Conservation (phyloP, 805 yeast genomes). For the Candida krabiensis region DNA sequence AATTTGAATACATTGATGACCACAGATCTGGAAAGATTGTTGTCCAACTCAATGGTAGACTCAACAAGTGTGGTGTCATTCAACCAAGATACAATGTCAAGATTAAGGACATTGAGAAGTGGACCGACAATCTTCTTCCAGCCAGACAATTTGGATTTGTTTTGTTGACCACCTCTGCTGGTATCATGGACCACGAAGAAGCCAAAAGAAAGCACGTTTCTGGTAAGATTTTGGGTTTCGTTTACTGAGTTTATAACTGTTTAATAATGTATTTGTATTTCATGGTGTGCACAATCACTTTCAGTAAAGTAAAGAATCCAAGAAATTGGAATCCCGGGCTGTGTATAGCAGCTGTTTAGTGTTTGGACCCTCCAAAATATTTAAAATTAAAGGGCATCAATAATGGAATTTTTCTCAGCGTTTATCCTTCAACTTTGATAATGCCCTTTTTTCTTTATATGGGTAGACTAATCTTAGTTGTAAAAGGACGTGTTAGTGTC, state of each 20-base stretch:
- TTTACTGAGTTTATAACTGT: conserved; percentile 67
- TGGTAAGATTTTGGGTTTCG: conserved; percentile 98
- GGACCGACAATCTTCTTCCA: conserved; percentile 98
- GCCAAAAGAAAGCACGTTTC: conserved; percentile 99
- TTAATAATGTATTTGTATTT: no score
- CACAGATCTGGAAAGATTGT: conserved; percentile 99
- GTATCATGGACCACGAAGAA: conserved; percentile 99
- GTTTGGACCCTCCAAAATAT: no score
- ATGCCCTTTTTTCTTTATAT: no score
- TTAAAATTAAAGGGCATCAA: no score
- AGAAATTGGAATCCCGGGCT: no score
- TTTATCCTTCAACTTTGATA: no score
- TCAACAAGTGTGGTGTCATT: conserved; percentile 98
- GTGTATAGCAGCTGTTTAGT: no score
- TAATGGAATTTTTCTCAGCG: no score
- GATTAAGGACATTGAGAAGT: conserved; percentile 93
- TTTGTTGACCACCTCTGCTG: conserved; percentile 98
- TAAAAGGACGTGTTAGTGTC: no score
- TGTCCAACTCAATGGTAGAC: conserved; percentile 95
- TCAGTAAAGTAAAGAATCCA: no score
- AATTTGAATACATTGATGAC: conserved; percentile 97
- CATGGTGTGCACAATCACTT: no score
- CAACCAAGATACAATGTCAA: conserved; percentile 98
- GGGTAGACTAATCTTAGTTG: no score
- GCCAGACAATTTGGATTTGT: conserved; percentile 99